Evolutionary conservation across 352 stramenopile genomes (phyloP).

Genomic region (Phytophthora kernoviae): DNA sequence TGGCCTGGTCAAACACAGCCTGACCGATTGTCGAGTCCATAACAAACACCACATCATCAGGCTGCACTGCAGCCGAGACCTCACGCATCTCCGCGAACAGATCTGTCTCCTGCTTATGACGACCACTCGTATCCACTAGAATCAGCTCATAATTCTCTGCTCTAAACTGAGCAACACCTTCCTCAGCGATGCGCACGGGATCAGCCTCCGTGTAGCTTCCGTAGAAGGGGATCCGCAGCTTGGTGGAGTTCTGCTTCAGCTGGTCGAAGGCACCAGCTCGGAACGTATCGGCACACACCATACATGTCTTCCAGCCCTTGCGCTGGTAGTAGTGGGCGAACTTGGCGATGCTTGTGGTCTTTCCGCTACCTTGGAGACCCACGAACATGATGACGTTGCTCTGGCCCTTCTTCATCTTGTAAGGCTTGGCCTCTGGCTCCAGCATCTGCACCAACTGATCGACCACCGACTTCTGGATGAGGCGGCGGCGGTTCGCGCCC

Average conservation of each 20-base stretch:
- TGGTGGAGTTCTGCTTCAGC: slow-evolving; percentile 99
- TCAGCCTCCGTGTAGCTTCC: slow-evolving; percentile 98
- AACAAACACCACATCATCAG: slow-evolving; percentile 98
- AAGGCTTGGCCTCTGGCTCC: slow-evolving; percentile 81
- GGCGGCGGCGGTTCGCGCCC: slow-evolving; percentile 81
- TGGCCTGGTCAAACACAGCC: slow-evolving; percentile 96
- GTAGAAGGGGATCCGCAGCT: slow-evolving; percentile 98
- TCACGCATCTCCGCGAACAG: slow-evolving; percentile 99
- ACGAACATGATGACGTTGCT: slow-evolving; percentile 96
- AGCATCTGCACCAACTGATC: slow-evolving; percentile 92
- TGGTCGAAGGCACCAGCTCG: slow-evolving; percentile 99
- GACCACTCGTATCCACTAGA: slow-evolving; percentile 98
- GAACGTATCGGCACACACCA: slow-evolving; percentile 99
- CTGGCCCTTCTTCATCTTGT: slow-evolving; percentile 92
- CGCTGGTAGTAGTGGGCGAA: slow-evolving; percentile 98
- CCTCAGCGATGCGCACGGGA: slow-evolving; percentile 96
- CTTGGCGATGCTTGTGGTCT: slow-evolving; percentile 99
- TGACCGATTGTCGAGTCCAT: slow-evolving; percentile 99
- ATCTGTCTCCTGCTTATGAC: slow-evolving; percentile 98
- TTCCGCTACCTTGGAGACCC: slow-evolving; percentile 94
- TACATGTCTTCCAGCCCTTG: slow-evolving; percentile 98
- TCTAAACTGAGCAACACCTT: slow-evolving; percentile 97
- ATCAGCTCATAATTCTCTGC: slow-evolving; percentile 99
- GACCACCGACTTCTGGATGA: slow-evolving; percentile 92
- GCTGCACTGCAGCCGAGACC: slow-evolving; percentile 94